phyloP scores from a whole-genome alignment of 2,329 filamentous ascomycete genomes.

The Torrubiella hemipterigena region DNA sequence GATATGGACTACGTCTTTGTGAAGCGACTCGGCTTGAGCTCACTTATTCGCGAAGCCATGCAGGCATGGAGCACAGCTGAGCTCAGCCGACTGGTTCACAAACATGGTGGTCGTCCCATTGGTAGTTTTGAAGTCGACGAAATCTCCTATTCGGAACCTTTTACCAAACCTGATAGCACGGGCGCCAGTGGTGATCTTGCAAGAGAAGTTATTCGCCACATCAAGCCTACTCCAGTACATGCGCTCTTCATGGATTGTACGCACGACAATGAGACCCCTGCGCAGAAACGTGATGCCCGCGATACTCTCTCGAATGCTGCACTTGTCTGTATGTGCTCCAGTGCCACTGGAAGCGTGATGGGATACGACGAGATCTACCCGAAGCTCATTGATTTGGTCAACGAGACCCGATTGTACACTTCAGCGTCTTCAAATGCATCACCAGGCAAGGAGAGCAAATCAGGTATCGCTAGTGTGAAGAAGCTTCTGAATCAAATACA shows the following conservation, averaged over 20 bases:
- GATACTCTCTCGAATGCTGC: conserved; percentile 93
- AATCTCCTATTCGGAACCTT: conserved; percentile 46
- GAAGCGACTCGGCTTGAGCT: conserved; percentile 80
- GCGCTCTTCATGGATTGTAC: conserved; percentile 99
- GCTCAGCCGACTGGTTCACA: conserved; percentile 83
- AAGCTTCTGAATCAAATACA: conserved; percentile 92
- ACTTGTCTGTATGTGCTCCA: conserved; percentile 90
- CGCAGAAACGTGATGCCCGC: conserved; percentile 86
- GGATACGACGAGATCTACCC: conserved; percentile 97
- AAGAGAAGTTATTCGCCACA: conserved; percentile 61
- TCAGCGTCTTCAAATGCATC: conserved; percentile 56
- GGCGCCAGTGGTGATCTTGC: conserved; percentile 24
- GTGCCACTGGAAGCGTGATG: conserved; percentile 91
- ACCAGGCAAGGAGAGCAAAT: conserved; percentile 56
- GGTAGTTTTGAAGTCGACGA: conserved; percentile 96
- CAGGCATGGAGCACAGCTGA: conserved; percentile 94
- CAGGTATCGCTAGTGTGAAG: conserved; percentile 82
- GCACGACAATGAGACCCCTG: conserved; percentile 93
- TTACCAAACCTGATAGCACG: conserved; percentile 5
- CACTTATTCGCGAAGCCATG: conserved; percentile 94
- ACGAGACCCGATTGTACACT: conserved; percentile 74
- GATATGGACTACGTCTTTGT: conserved; percentile 95
- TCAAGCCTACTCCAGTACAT: conserved; percentile 81
- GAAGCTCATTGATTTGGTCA: conserved; percentile 81
- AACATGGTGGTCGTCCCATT: conserved; percentile 85